phyloP scores from a whole-genome alignment of 768 basidiomycete species.

The Nevesoporus exiguus region DNA sequence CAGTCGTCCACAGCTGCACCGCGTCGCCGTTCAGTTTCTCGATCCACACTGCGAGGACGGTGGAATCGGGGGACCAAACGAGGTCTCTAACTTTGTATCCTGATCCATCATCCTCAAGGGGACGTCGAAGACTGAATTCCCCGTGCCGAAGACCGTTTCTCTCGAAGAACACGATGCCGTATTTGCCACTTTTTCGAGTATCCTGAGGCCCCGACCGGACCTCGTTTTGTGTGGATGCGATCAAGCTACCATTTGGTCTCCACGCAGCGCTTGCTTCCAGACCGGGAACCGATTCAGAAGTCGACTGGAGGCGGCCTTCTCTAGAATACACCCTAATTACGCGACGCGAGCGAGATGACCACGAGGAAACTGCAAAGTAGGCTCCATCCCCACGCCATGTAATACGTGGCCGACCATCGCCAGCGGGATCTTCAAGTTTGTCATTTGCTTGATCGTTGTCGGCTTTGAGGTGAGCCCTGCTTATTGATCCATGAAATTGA shows the following conservation, averaged over 20 bases:
- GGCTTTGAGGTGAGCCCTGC: constrained; percentile 60
- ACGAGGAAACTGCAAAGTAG: constrained; percentile 80
- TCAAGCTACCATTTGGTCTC: constrained; percentile 86
- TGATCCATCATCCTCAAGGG: constrained; percentile 41
- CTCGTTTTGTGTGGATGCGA: constrained; percentile 74
- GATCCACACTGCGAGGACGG: constrained; percentile 81
- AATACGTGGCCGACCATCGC: constrained; percentile 68
- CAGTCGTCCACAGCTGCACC: constrained; percentile 94
- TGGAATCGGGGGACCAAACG: constrained; percentile 86
- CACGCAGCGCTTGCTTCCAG: constrained; percentile 78
- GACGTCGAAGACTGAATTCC: constrained; percentile 66
- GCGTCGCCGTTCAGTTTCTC: constrained; percentile 61
- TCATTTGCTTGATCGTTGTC: constrained; percentile 44
- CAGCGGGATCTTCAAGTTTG: constrained; percentile 60
- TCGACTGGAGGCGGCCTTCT: constrained; percentile 70
- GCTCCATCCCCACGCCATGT: constrained; percentile 94
- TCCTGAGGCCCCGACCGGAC: constrained; percentile 72
- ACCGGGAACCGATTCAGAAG: constrained; percentile 79
- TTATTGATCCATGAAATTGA: constrained; percentile 94
- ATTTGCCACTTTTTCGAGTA: constrained; percentile 59
- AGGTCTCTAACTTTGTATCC: constrained; percentile 74
- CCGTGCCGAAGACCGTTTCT: constrained; percentile 91
- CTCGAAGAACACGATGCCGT: constrained; percentile 94
- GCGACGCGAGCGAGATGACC: constrained; percentile 42
- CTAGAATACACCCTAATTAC: constrained; percentile 32